Evolutionary conservation across 768 basidiomycete genomes (phyloP), one percentile per base, ranked within the genome.

Genomic region (Collybia nuda): DNA sequence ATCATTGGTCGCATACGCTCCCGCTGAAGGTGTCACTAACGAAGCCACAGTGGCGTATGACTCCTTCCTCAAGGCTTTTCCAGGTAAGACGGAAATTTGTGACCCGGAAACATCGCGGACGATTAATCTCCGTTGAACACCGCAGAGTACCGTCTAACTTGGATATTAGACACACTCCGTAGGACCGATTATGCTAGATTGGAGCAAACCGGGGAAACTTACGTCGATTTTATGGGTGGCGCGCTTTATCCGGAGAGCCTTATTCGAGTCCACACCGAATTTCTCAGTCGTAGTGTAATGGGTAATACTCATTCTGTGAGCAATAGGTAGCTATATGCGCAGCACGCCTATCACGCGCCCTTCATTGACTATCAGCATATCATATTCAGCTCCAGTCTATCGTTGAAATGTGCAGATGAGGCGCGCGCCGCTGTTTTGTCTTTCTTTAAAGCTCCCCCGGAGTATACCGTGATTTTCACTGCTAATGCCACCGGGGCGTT

Each of bases 221-320:
- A 92, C 52, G 85, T 90, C 53, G 90, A 93, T 60, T 92, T 88
- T 56, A 92, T 92, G 88, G 90, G 90, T 24, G 89, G 87, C 19
- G 80, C 87, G 0, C 71, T 92, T 28, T 90, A 89, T 55, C 90
- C 90, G 9, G 86, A 89, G 57, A 86, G 83, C 57, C 80, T 93
- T 28, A 79, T 92, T 51, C 77, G 76, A 35, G 79, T 82, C 8
- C 88, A 91, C 56, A 75, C 82, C 36, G 79, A 81, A 44, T 90
- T 91, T 61, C 77, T 93, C 26, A 80, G 75, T 36, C 71, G 69
- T 44, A 81, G 67, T 60, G 75, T 92, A 39, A 77, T 93, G 51
- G 90, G 90, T 1, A 92, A 93, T 63, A 91, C 90, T 1, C 90
- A 93, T 65, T 92, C 90, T 0, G 79, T 88, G 60, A 91, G 83